phyloP scores from a whole-genome alignment of 2,329 filamentous ascomycete species.

The Phyllosticta citrichinensis region DNA sequence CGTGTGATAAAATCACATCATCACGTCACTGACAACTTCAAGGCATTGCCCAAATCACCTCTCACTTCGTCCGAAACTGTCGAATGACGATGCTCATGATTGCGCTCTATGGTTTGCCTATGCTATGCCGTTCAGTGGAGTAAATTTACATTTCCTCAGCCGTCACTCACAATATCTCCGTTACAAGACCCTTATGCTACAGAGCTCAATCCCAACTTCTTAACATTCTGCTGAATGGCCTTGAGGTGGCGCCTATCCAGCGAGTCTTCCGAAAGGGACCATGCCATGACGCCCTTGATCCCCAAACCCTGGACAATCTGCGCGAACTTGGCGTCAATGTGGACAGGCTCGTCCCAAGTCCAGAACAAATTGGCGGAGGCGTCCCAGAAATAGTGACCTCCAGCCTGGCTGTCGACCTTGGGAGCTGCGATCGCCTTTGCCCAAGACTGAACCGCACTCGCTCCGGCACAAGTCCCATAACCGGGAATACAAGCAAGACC shows the following conservation, averaged over 20 bases:
- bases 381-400: constrained; percentile 64
- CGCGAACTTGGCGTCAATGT: constrained; percentile 53
- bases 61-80: neutral
- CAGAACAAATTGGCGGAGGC: constrained; percentile 51
- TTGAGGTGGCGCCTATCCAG: constrained; percentile 17
- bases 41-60: neutral
- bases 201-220: neutral
- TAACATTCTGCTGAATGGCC: constrained; percentile 3
- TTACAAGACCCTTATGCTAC: neutral
- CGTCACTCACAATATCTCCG: neutral
- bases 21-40: neutral
- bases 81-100: neutral
- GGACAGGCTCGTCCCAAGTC: constrained; percentile 58
- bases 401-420: constrained; percentile 45
- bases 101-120: neutral
- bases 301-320: constrained; percentile 45
- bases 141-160: neutral
- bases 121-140: neutral
- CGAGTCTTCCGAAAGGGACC: constrained; percentile 62
- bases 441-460: constrained; percentile 41
- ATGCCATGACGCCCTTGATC: constrained; percentile 64
- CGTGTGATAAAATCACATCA: neutral
- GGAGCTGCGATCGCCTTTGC: constrained; percentile 43
- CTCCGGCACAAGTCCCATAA: constrained; percentile 32
- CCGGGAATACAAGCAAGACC: constrained; percentile 23